Percentiles rank a stretch among this genome's conserved stretches.
phyloP scores from a whole-genome alignment of 306 rosid species.

The Delonix regia region DNA sequence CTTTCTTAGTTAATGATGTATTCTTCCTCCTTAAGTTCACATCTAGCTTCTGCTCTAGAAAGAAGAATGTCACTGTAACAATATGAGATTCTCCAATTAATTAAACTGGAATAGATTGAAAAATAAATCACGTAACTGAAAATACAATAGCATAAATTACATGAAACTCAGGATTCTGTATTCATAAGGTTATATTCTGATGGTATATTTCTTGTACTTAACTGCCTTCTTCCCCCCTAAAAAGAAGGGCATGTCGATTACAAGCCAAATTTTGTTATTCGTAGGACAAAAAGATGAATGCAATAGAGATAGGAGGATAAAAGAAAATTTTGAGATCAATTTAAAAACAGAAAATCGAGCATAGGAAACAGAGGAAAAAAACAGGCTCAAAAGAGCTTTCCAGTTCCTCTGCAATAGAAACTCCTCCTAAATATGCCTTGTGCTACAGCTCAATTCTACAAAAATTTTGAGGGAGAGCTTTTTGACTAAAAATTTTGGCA shows the following conservation, averaged over 20 bases:
- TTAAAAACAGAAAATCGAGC: background rate
- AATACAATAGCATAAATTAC: background rate
- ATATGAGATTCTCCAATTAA: conserved; percentile 13
- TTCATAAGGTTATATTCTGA: background rate
- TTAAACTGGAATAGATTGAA: background rate
- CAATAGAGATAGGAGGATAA: background rate
- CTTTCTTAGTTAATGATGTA: background rate
- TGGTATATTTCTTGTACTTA: too few relatives aligned
- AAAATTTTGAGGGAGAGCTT: background rate
- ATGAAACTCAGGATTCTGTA: background rate
- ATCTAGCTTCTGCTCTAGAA: conserved; percentile 2
- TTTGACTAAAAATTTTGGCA: background rate
- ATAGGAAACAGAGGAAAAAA: background rate
- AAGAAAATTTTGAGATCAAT: background rate
- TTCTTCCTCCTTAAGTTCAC: background rate
- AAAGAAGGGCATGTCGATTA: background rate
- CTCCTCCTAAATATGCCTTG: background rate
- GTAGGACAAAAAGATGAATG: background rate
- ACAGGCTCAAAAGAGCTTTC: background rate
- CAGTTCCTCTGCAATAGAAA: background rate
- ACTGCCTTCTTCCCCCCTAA: background rate
- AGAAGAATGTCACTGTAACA: conserved; percentile 7
- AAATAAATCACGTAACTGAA: background rate
- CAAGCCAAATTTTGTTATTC: background rate
- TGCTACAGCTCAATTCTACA: background rate